These are phyloP conservation scores for Amauroascus niger DNA, from an alignment of 2,329 filamentous ascomycete species.

Conservation along the genomic window DNA sequence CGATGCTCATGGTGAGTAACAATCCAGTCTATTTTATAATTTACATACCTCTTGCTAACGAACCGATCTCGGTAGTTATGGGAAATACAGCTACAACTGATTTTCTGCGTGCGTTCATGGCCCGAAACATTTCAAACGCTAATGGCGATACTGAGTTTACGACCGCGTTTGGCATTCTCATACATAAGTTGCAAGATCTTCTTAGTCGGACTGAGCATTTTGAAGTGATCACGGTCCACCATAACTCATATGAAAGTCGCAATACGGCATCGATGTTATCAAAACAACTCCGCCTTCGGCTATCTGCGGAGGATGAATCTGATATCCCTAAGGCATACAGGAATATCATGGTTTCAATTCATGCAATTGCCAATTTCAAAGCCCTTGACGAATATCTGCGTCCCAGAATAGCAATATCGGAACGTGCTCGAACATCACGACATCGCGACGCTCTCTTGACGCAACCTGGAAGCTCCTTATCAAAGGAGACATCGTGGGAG, in stretches of 20 bases:
- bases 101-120: conserved; percentile 90
- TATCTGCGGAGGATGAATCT: conserved; percentile 65
- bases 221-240: conserved; percentile 88
- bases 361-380: conserved; percentile 97
- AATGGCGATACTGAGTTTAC: conserved; percentile 57
- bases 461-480: conserved; percentile 62
- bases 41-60: neutral
- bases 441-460: conserved; percentile 54
- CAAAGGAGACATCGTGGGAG: conserved; percentile 42
- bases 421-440: conserved; percentile 57
- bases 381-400: conserved; percentile 90
- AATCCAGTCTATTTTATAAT: conserved; percentile 5
- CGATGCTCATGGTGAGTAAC: conserved; percentile 46
- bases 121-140: conserved; percentile 50
- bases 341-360: conserved; percentile 96
- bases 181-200: conserved; percentile 90
- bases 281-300: conserved; percentile 82
- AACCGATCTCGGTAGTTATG: neutral
- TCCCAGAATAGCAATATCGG: conserved; percentile 72
- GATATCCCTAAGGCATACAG: conserved; percentile 70
- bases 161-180: conserved; percentile 80
- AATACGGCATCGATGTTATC: conserved; percentile 93
- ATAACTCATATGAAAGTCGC: conserved; percentile 43
- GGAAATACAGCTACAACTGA: conserved; percentile 57
- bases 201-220: conserved; percentile 96